Evolutionary conservation across 306 rosid genomes (phyloP).

Genomic region (Boehmeria nivea): DNA sequence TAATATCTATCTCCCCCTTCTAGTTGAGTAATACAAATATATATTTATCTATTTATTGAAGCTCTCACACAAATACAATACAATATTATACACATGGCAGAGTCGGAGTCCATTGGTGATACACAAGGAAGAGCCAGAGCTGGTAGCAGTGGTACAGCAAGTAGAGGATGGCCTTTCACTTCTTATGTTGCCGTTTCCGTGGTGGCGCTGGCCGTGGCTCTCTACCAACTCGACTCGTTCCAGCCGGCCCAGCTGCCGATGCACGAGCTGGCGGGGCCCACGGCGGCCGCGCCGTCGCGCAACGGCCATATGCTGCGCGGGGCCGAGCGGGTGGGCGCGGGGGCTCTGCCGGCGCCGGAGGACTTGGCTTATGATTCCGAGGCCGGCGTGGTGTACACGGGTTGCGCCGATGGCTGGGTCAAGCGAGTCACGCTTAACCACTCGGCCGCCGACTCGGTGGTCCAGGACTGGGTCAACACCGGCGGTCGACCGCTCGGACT

Average conservation of each 20-base stretch:
- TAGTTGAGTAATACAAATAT: no score
- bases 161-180: no score
- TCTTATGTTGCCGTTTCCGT: conserved; percentile 24
- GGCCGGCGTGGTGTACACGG: conserved; percentile 54
- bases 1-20: neutral
- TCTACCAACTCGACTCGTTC: conserved; percentile 46
- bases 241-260: conserved; percentile 41
- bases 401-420: conserved; percentile 80
- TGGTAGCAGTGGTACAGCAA: no score
- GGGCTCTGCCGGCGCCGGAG: conserved; percentile 44
- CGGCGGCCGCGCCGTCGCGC: conserved; percentile 14
- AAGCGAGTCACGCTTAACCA: conserved; percentile 52
- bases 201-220: conserved; percentile 18
- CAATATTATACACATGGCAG: no score
- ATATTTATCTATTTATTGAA: no score
- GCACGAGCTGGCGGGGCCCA: conserved; percentile 19
- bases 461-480: conserved; percentile 60
- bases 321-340: conserved; percentile 36
- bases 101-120: no score
- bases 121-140: no score
- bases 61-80: no score
- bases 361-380: conserved; percentile 51
- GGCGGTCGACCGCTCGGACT: conserved; percentile 85
- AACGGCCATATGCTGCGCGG: conserved; percentile 31
- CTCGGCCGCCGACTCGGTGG: conserved; percentile 37